phyloP scores from a whole-genome alignment of 768 basidiomycete genomes.

The Leccinum barrowsii region DNA sequence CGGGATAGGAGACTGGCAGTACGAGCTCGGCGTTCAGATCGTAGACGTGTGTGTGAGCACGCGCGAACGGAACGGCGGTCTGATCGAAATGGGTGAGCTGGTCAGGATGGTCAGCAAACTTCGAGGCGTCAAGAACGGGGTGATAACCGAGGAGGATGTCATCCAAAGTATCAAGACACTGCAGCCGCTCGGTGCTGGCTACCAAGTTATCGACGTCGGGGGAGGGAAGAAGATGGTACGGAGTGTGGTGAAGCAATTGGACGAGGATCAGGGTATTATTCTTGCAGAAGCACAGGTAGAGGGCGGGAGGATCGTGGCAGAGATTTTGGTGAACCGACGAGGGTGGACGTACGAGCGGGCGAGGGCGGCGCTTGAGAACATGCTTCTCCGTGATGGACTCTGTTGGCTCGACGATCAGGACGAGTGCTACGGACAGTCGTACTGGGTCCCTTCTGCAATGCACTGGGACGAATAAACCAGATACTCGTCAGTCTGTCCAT shows the following conservation, averaged over 20 bases:
- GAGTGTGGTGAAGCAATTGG: slow-evolving; percentile 86
- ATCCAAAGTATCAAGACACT: slow-evolving; percentile 81
- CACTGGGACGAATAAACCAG: slow-evolving; percentile 63
- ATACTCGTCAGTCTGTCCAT: neutral
- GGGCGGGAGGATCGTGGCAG: slow-evolving; percentile 69
- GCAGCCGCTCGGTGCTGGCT: slow-evolving; percentile 87
- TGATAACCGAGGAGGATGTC: slow-evolving; percentile 84
- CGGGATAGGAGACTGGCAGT: slow-evolving; percentile 90
- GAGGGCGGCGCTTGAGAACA: slow-evolving; percentile 77
- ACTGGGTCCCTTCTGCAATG: slow-evolving; percentile 89
- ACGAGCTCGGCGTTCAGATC: slow-evolving; percentile 93
- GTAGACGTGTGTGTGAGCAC: slow-evolving; percentile 90
- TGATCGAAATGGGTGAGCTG: slow-evolving; percentile 87
- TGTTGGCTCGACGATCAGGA: slow-evolving; percentile 97
- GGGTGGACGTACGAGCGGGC: slow-evolving; percentile 83
- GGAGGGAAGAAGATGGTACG: slow-evolving; percentile 74
- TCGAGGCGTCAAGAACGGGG: slow-evolving; percentile 63
- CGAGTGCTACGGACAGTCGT: slow-evolving; percentile 56
- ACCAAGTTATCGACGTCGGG: slow-evolving; percentile 76
- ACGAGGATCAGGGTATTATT: slow-evolving; percentile 83
- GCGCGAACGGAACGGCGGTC: slow-evolving; percentile 84
- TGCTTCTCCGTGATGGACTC: slow-evolving; percentile 85
- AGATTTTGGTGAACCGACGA: slow-evolving; percentile 51
- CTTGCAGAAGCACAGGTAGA: slow-evolving; percentile 68
- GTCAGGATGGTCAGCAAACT: slow-evolving; percentile 74